These are phyloP conservation scores for Tolypocladium ovalisporum DNA, from an alignment of 2,329 filamentous ascomycete genomes.

Conservation along the genomic window DNA sequence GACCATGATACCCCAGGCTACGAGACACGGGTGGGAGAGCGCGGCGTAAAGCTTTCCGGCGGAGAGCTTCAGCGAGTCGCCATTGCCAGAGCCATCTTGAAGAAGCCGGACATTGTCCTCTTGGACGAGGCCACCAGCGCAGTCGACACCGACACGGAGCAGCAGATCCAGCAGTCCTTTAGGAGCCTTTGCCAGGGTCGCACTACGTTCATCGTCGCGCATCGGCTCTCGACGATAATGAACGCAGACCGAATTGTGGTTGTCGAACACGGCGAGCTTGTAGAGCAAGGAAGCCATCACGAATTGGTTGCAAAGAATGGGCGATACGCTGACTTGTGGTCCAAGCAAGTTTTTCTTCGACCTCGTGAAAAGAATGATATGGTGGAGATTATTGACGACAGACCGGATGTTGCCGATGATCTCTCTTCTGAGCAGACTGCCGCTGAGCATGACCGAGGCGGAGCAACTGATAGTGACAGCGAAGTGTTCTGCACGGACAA, in stretches of 20 bases:
- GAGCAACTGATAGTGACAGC: conserved; percentile 9
- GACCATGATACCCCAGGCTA: conserved; percentile 23
- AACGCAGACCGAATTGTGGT: conserved; percentile 59
- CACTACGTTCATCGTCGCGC: conserved; percentile 58
- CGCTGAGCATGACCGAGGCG: conserved; percentile 20
- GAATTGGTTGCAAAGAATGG: conserved; percentile 46
- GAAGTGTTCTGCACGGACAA: conserved; percentile 10
- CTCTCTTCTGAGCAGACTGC: conserved; percentile 23
- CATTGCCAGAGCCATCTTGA: conserved; percentile 61
- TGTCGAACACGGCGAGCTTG: conserved; percentile 48
- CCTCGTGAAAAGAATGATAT: conserved; percentile 25
- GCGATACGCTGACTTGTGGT: conserved; percentile 55
- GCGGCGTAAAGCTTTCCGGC: conserved; percentile 50
- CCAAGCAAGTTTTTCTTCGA: conserved; percentile 46
- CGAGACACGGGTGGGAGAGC: conserved; percentile 37
- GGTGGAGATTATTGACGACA: conserved; percentile 4
- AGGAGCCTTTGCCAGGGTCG: conserved; percentile 45
- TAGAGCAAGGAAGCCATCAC: conserved; percentile 53
- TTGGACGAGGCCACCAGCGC: conserved; percentile 73
- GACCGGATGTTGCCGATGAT: conserved; percentile 22
- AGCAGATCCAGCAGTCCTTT: conserved; percentile 54
- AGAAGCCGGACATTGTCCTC: conserved; percentile 63
- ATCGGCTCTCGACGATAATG: conserved; percentile 61
- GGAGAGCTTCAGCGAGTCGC: conserved; percentile 57
- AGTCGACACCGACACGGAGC: conserved; percentile 60